phyloP scores from a whole-genome alignment of 2,329 filamentous ascomycete genomes.

The Aspergillus uvarum region DNA sequence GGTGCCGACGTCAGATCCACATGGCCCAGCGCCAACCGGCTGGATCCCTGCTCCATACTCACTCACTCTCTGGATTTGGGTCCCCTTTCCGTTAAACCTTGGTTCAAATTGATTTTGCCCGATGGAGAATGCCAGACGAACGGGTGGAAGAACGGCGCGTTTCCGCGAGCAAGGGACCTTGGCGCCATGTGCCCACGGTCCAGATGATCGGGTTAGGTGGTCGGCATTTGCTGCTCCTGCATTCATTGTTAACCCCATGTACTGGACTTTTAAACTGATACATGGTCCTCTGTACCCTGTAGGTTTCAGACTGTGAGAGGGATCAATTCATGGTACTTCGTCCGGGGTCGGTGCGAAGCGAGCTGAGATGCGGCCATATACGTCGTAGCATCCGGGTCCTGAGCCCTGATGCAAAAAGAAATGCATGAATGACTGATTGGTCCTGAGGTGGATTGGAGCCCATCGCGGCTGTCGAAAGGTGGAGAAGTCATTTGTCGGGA shows the following conservation, averaged over 20 bases:
- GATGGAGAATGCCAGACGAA: conserved; percentile 6
- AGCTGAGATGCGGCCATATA: not conserved
- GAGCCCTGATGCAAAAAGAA: no score
- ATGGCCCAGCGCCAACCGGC: conserved; percentile 19
- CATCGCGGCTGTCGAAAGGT: not conserved
- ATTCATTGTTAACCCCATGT: not conserved
- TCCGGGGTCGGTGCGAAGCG: not conserved
- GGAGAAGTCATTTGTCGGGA: no score
- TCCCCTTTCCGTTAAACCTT: not conserved
- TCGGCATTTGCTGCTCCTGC: not conserved
- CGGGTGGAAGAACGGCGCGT: conserved; percentile 7
- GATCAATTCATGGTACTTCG: not conserved
- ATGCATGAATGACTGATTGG: no score
- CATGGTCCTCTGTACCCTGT: no score
- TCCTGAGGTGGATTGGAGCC: not conserved
- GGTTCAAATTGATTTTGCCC: not conserved
- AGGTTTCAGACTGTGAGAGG: not conserved
- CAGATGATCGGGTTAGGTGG: not conserved
- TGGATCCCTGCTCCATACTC: conserved; percentile 5
- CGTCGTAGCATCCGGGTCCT: not conserved
- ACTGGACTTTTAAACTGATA: no score
- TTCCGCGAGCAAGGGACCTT: conserved; percentile 6
- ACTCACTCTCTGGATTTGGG: not conserved
- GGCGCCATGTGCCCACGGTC: not conserved
- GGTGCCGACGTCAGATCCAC: conserved; percentile 30